phyloP scores from a whole-genome alignment of 228 moss, liverwort and hornwort genomes.

The Sphagnum fallax region DNA sequence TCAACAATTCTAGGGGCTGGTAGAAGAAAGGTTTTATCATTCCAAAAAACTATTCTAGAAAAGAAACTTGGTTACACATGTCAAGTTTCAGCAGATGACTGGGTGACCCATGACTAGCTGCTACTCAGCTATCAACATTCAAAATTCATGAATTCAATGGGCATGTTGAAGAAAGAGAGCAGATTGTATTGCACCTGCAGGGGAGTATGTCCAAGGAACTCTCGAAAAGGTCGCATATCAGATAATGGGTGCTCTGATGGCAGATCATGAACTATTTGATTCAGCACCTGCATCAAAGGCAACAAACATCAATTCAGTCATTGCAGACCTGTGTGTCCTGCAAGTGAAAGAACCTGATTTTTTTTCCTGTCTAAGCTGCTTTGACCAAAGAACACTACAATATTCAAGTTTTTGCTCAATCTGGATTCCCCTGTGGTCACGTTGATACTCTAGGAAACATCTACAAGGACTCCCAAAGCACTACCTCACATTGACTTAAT shows the following conservation, averaged over 20 bases:
- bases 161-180: background rate
- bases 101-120: background rate
- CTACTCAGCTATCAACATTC: background rate
- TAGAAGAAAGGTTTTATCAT: background rate
- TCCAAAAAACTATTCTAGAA: background rate
- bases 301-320: background rate
- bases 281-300: constrained; percentile 59
- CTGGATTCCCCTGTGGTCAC: too few relatives aligned
- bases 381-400: background rate
- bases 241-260: constrained; percentile 97
- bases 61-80: too few relatives aligned
- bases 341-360: too few relatives aligned
- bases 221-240: constrained; percentile 88
- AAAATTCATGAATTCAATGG: background rate
- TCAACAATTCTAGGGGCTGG: background rate
- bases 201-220: constrained; percentile 95
- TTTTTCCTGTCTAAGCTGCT: background rate
- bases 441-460: too few relatives aligned
- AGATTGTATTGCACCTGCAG: constrained; percentile 54
- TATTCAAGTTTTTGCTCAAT: too few relatives aligned
- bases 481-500: too few relatives aligned
- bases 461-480: too few relatives aligned
- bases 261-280: constrained; percentile 96
- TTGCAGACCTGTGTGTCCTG: background rate
- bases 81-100: background rate